phyloP scores from a whole-genome alignment of 2,329 filamentous ascomycete genomes.

The Magnaporthales sp. region DNA sequence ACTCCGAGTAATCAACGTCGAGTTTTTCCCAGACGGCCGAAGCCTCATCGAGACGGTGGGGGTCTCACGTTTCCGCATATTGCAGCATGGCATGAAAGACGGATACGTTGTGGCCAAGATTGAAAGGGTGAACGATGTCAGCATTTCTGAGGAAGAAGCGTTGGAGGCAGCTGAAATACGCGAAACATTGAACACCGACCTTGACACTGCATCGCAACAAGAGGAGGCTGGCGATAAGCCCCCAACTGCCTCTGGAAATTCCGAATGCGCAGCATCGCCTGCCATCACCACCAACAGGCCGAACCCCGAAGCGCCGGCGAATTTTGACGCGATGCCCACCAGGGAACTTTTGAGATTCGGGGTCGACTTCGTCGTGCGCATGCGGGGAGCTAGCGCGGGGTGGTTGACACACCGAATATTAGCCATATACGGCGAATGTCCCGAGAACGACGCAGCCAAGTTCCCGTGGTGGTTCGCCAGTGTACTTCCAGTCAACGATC shows the following conservation, averaged over 20 bases:
- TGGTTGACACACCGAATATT: conserved; percentile 71
- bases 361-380: conserved; percentile 58
- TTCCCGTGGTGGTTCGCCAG: conserved; percentile 91
- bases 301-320: conserved; percentile 13
- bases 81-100: conserved; percentile 56
- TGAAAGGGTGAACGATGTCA: conserved; percentile 74
- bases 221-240: neutral
- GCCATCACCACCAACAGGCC: neutral
- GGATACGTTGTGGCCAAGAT: conserved; percentile 72
- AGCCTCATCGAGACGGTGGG: conserved; percentile 75
- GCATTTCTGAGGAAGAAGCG: conserved; percentile 69
- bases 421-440: conserved; percentile 63
- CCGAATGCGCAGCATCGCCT: neutral
- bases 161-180: conserved; percentile 61
- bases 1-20: conserved; percentile 64
- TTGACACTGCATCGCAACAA: neutral
- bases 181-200: conserved; percentile 5
- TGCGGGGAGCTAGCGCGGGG: conserved; percentile 57
- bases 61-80: conserved; percentile 66
- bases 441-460: conserved; percentile 60
- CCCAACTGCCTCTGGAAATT: neutral
- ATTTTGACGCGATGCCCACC: conserved; percentile 56
- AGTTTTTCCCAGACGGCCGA: conserved; percentile 69
- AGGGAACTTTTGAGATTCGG: conserved; percentile 58
- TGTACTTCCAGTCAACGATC: conserved; percentile 66